These are phyloP conservation scores for Phytopythium delawarense DNA, from an alignment of 352 stramenopile genomes.

Conservation along the genomic window DNA sequence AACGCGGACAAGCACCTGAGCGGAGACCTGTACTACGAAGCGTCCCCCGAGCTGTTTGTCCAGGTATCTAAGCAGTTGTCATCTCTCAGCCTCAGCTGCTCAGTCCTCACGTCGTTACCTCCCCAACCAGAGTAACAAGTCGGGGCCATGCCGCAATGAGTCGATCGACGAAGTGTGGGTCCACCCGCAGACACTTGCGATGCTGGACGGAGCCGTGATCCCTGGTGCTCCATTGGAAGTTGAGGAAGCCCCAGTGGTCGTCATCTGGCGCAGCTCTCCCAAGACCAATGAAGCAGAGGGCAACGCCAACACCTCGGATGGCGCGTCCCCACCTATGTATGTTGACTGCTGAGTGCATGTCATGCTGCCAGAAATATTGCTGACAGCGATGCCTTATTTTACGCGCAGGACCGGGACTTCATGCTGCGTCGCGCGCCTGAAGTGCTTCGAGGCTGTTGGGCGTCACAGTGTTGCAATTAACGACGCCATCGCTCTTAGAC, in stretches of 20 bases:
- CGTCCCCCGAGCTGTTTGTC: constrained; percentile 43
- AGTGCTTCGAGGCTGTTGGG: constrained; percentile 29
- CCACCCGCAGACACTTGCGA: constrained; percentile 51
- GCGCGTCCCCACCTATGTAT: neutral
- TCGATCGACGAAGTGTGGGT: constrained; percentile 61
- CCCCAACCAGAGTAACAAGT: constrained; percentile 13
- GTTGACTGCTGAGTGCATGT: neutral
- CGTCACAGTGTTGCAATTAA: constrained; percentile 38
- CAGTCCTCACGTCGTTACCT: neutral
- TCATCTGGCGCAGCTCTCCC: constrained; percentile 26
- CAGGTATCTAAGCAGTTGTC: constrained; percentile 24
- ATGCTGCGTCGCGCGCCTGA: constrained; percentile 36
- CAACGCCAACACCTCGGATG: neutral
- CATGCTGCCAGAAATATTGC: neutral
- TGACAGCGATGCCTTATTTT: neutral
- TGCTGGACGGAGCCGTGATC: constrained; percentile 53
- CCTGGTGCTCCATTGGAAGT: constrained; percentile 18
- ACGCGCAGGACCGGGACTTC: constrained; percentile 9
- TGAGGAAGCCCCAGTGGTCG: constrained; percentile 36
- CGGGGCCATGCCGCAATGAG: constrained; percentile 16
- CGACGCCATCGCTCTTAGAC: constrained; percentile 9
- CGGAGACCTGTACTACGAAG: constrained; percentile 52
- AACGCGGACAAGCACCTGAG: constrained; percentile 26
- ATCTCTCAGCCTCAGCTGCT: neutral
- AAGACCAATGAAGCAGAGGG: neutral